phyloP scores from a whole-genome alignment of 805 yeast genomes.

The Groenewaldozyma salmanticensis region DNA sequence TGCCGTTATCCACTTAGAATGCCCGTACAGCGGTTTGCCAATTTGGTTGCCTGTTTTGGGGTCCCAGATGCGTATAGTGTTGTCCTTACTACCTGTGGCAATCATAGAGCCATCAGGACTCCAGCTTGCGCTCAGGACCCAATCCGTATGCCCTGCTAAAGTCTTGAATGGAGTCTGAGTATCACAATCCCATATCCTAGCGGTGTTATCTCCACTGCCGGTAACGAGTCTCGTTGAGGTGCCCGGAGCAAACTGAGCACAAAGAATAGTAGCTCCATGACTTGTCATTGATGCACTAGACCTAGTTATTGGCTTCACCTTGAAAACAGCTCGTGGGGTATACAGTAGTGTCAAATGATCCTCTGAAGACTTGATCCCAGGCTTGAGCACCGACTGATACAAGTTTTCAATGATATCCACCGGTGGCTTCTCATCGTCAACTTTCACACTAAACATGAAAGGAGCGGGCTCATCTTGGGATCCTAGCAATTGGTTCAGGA shows the following conservation, averaged over 20 bases:
- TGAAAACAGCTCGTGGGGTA: conserved; percentile 92
- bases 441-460: conserved; percentile 66
- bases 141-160: conserved; percentile 74
- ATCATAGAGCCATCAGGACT: conserved; percentile 84
- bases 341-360: conserved; percentile 84
- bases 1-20: conserved; percentile 80
- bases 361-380: conserved; percentile 82
- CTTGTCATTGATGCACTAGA: conserved; percentile 90
- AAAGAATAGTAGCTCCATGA: conserved; percentile 86
- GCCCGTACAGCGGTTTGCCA: conserved; percentile 73
- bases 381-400: conserved; percentile 73
- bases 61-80: conserved; percentile 82
- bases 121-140: conserved; percentile 90
- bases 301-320: conserved; percentile 83
- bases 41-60: conserved; percentile 59
- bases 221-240: conserved; percentile 79
- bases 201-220: conserved; percentile 95
- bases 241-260: conserved; percentile 89
- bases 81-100: conserved; percentile 96
- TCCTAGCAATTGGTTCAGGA: conserved; percentile 69
- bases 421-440: conserved; percentile 28
- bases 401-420: conserved; percentile 72
- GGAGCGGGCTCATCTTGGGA: conserved; percentile 64
- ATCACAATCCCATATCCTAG: conserved; percentile 93
- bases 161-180: conserved; percentile 86